phyloP scores from a whole-genome alignment of 2,329 filamentous ascomycete species.

The Plenodomus lindquistii region DNA sequence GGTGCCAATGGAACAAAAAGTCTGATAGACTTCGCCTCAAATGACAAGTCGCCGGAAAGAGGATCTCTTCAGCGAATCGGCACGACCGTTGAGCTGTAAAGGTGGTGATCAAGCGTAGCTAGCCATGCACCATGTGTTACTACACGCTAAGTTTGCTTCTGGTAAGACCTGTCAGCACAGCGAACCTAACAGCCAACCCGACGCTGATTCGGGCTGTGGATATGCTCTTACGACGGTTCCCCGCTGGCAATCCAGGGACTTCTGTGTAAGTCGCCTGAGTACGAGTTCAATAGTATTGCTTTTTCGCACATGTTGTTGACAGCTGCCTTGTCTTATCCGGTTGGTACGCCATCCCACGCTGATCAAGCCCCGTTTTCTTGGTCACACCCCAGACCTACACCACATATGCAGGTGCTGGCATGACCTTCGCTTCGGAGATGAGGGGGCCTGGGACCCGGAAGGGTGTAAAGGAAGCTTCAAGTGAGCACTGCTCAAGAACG shows the following conservation, averaged over 20 bases:
- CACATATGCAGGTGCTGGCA: background rate
- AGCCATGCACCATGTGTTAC: background rate
- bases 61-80: too few species aligned
- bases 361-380: conserved; percentile 1
- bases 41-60: too few species aligned
- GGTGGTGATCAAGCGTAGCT: background rate
- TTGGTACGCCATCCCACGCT: background rate
- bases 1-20: background rate
- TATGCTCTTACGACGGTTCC: conserved; percentile 1
- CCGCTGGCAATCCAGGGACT: background rate
- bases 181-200: background rate
- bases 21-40: too few species aligned
- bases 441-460: background rate
- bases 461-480: background rate
- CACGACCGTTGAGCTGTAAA: background rate
- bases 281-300: background rate
- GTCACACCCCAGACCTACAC: background rate
- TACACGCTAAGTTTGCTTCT: background rate
- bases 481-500: background rate
- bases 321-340: background rate
- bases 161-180: background rate
- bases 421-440: conserved; percentile 5
- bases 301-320: background rate
- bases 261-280: background rate
- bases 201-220: background rate